Conservation (phyloP, 2,329 filamentous ascomycete genomes). For the Aspergillus tamarii region DNA sequence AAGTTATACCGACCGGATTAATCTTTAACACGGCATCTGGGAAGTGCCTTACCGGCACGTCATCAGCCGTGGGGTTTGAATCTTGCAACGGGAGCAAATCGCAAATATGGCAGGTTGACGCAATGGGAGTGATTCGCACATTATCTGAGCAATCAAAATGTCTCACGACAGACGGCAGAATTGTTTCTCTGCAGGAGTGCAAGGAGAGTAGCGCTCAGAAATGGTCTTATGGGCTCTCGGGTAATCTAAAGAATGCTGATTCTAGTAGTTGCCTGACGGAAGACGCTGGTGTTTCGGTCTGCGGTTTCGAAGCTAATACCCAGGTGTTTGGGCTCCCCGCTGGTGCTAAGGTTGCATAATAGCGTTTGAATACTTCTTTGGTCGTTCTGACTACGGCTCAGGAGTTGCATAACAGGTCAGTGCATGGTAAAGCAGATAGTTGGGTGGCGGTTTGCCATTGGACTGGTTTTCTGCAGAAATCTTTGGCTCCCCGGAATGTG, state of each 20-base stretch:
- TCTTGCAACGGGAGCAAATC: conserved; percentile 43
- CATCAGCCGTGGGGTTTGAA: conserved; percentile 35
- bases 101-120: conserved; percentile 49
- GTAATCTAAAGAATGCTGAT: conserved; percentile 45
- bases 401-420: too few relatives aligned
- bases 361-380: neutral
- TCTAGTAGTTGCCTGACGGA: conserved; percentile 47
- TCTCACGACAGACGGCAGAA: conserved; percentile 28
- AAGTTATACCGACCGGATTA: conserved; percentile 49
- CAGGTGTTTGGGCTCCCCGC: conserved; percentile 54
- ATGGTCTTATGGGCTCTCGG: conserved; percentile 51
- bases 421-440: too few relatives aligned
- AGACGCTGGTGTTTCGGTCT: conserved; percentile 30
- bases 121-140: conserved; percentile 42
- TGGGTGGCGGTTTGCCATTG: too few relatives aligned
- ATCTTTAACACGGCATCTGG: conserved; percentile 55
- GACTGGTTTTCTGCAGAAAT: too few relatives aligned
- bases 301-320: conserved; percentile 44
- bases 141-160: conserved; percentile 41
- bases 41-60: conserved; percentile 45
- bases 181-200: conserved; percentile 21
- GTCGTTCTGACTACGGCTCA: too few relatives aligned
- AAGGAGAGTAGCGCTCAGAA: conserved; percentile 31
- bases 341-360: conserved; percentile 32
- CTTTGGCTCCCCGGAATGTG: too few relatives aligned